Base-by-base conservation (phyloP, 176 grass and related monocot species). In the Avena sativa region DNA sequence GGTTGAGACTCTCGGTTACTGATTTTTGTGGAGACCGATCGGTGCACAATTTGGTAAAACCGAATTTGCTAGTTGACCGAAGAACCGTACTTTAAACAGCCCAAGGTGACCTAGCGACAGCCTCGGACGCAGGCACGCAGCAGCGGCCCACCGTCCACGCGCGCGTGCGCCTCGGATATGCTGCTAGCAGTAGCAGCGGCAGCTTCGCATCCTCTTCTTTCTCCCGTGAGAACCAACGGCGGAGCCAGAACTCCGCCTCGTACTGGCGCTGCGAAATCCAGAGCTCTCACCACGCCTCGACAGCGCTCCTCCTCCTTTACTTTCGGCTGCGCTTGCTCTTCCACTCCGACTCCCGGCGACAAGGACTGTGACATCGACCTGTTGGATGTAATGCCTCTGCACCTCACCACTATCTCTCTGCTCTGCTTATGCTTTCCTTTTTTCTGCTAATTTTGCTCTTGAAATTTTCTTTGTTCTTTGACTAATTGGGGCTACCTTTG, bases 351-450 rank as follows among this genome's bases (percentile, higher is more conserved):
- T 43, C 83, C 82, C 5, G 38, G 48, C 47, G 57, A 79, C 36
- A 49, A 84, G 55, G 72, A 55, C 53, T 13, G 30, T 63, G 69
- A 40, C 47, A 53, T 25, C 50, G 53, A 78, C 9, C 56, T 66
- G 83, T 82, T 88, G 75, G 86, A 95, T 65, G 93, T 92, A 95
- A 92, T 43, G 80, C 15, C 62, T 6, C 13, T 40, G 5, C 28
- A 28, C 51, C 8, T 71, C 59, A 30, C 61, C 16, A 5, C 71
- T 72, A 9, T 63, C 8, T 65, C 50, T n/a, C 26, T 81, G 11
- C 67, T 46, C 25, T 81, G 43, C 17, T 50, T 71, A 13, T 20
- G 26, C 34, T 19, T 12, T 40, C 2, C 23, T 20, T 68, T 71
- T 32, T 7, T 5, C 46, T 21, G 0, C 46, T 23, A 8, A 4